Evolutionary conservation across 331 rosid species (phyloP), one percentile per base, ranked within the genome.

Genomic region (Rosa hybrid): DNA sequence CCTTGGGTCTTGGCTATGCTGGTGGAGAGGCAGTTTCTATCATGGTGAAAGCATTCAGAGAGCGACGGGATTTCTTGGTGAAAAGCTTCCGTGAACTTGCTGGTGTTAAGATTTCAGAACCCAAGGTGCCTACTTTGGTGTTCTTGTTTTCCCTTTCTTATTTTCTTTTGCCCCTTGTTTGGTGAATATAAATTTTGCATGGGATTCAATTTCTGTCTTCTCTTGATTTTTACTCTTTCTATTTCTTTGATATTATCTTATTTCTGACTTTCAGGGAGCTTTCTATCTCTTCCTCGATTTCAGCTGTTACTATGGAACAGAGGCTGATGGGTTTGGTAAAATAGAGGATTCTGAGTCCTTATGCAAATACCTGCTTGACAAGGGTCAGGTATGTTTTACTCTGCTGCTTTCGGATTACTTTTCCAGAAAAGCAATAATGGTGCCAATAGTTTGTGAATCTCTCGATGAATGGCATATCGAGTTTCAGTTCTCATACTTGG

Each of bases 21-120:
- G 98, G 98, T 72, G 97, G 98, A 10, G 94, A 91, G 86, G 86
- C 86, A 67, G 94, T 91, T 78, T 63, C 94, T 59, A 77, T 57
- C 27, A 94, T 94, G 98, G 98, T 91, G 75, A 94, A 90, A 86
- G 97, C 97, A 38, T 94, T 94, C 87, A 80, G 88, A 57, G 97
- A 94, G 77, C 88, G 98, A 12, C 86, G 97, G 53, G 98, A 94
- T 88, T 91, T 84, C 87, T 85, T 94, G 92, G 93, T 94, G 53
- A 84, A 91, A 82, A 88, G 92, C 88, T 92, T 94, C 49, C 72
- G 94, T 3, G 88, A 94, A 84, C 82, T 92, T 8, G 88, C 79
- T 3, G 98, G 94, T 77, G 90, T 92, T 75, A 94, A 86, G 81
- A 87, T 92, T 71, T 87, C 93, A 1, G 97, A 92, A 86, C 98